These are phyloP conservation scores for Aspergillus ostianus DNA, from an alignment of 495 filamentous ascomycete genomes.

Conservation along the genomic window DNA sequence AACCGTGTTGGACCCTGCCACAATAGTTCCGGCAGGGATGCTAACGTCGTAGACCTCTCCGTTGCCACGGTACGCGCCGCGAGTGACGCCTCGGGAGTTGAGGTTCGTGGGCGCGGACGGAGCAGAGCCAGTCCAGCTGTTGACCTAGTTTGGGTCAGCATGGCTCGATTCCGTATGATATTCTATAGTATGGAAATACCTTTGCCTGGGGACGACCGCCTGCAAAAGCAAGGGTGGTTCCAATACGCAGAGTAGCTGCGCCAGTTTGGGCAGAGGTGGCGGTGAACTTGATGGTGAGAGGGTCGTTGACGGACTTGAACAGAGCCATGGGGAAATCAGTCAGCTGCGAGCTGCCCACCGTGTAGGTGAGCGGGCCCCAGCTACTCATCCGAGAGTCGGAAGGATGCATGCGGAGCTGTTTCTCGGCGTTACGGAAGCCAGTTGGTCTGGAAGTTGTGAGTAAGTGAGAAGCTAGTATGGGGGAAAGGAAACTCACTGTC, in stretches of 20 bases:
- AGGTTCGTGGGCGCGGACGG: constrained; percentile 61
- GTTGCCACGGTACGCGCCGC: constrained; percentile 60
- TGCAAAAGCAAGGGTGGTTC: constrained; percentile 61
- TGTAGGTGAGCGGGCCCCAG: constrained; percentile 60
- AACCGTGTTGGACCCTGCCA: constrained; percentile 57
- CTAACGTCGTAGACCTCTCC: constrained; percentile 60
- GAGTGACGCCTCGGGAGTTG: constrained; percentile 61
- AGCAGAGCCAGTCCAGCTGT: constrained; percentile 43
- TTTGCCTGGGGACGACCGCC: constrained; percentile 40
- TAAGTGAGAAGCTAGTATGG: not conserved
- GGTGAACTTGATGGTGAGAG: constrained; percentile 60
- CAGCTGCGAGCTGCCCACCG: constrained; percentile 50
- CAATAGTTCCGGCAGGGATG: constrained; percentile 55
- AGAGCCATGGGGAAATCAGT: constrained; percentile 63
- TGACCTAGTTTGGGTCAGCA: constrained; percentile 33
- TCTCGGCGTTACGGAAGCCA: constrained; percentile 64
- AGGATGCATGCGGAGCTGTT: constrained; percentile 66
- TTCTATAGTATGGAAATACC: constrained; percentile 5
- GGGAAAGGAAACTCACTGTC: constrained; percentile 27
- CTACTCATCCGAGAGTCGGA: constrained; percentile 58
- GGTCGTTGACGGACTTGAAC: constrained; percentile 61
- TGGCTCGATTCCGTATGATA: not conserved
- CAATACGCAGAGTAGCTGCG: constrained; percentile 59
- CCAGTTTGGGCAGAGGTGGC: constrained; percentile 48
- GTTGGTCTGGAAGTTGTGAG: constrained; percentile 43